Evolutionary conservation across 805 yeast species (phyloP).

Genomic region (Metschnikowia bowlesiae): DNA sequence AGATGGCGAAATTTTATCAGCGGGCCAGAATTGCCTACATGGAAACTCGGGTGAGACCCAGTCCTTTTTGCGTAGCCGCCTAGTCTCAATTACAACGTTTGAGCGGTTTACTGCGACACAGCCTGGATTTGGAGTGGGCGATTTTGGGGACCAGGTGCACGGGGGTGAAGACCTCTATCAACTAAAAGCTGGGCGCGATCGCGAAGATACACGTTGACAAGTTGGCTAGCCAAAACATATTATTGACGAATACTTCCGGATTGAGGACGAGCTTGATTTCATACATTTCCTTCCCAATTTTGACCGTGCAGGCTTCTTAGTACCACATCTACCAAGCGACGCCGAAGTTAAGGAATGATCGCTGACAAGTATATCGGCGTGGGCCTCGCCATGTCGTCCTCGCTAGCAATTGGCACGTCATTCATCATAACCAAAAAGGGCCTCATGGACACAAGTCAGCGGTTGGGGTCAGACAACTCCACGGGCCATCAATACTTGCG

Average conservation of each 20-base stretch:
- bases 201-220: neutral
- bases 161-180: neutral
- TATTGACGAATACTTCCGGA: no score
- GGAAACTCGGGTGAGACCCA: neutral
- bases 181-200: neutral
- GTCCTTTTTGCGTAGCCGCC: neutral
- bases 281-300: neutral
- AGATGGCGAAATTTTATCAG: neutral
- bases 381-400: conserved; percentile 80
- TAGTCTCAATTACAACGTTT: neutral
- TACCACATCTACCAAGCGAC: neutral
- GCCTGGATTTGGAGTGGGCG: neutral
- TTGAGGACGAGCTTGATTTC: neutral
- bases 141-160: neutral
- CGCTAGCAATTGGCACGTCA: conserved; percentile 85
- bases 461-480: conserved; percentile 43
- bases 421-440: conserved; percentile 89
- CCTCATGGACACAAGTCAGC: conserved; percentile 60
- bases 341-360: conserved; percentile 26
- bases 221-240: neutral
- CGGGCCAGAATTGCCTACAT: neutral
- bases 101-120: neutral
- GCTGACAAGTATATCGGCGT: conserved; percentile 89
- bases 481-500: conserved; percentile 75
- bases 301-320: neutral